phyloP scores from a whole-genome alignment of 768 basidiomycete species.

The Leucosporidium scottii region DNA sequence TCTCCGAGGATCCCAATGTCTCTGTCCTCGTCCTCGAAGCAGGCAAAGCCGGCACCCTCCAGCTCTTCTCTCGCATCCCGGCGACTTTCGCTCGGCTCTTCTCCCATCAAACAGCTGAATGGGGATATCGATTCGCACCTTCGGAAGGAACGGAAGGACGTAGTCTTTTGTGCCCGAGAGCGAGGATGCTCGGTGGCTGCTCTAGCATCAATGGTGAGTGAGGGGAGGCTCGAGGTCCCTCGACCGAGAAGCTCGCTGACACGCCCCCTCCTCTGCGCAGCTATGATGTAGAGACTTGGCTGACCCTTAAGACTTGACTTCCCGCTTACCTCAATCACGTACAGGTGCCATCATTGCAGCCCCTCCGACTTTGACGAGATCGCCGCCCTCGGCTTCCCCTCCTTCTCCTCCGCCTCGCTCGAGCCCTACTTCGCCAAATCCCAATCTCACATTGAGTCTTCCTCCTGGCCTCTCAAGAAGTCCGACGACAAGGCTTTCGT shows the following conservation, averaged over 20 bases:
- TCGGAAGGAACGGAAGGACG: neutral
- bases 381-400: neutral
- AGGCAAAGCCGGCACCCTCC: slow-evolving; percentile 26
- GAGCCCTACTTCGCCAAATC: slow-evolving; percentile 33
- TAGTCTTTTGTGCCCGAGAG: neutral
- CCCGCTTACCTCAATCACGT: neutral
- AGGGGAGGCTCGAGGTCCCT: too few relatives aligned
- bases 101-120: slow-evolving; percentile 3
- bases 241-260: too few relatives aligned
- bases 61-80: slow-evolving; percentile 23
- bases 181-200: slow-evolving; percentile 32
- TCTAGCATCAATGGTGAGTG: slow-evolving; percentile 22
- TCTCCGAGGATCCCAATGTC: slow-evolving; percentile 28
- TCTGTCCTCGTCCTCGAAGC: slow-evolving; percentile 31
- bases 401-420: neutral
- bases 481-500: neutral
- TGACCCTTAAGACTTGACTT: too few relatives aligned
- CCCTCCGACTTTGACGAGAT: slow-evolving; percentile 28
- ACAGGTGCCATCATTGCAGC: slow-evolving; percentile 28
- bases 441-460: neutral
- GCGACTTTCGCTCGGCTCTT: slow-evolving; percentile 20
- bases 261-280: neutral
- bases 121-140: slow-evolving; percentile 7
- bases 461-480: neutral
- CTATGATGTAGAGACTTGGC: neutral